Evolutionary conservation across 139 green algal species (phyloP).

Genomic region (Protoeuglena noctilucae): DNA sequence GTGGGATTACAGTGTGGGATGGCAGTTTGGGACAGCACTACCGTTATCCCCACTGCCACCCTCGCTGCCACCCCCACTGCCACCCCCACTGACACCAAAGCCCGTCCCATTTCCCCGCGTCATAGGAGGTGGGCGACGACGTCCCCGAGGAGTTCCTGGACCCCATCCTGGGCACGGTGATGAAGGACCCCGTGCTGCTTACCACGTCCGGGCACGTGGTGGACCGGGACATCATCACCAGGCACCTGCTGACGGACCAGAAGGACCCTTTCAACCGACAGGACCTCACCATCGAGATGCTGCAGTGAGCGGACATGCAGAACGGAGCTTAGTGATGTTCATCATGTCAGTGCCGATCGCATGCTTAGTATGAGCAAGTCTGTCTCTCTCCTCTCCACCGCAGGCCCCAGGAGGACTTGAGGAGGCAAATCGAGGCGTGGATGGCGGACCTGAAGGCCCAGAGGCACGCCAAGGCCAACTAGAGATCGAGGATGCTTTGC

Average conservation of each 20-base stretch:
- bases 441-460: slow-evolving; percentile 17
- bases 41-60: too few species aligned
- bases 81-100: too few species aligned
- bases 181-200: slow-evolving; percentile 75
- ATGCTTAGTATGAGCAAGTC: slow-evolving; percentile 32
- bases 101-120: too few species aligned
- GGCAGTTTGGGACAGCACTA: too few species aligned
- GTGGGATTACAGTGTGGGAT: too few species aligned
- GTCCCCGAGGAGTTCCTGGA: slow-evolving; percentile 85
- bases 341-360: slow-evolving; percentile 23
- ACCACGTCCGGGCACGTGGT: slow-evolving; percentile 41
- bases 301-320: slow-evolving; percentile 3
- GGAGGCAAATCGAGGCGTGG: slow-evolving; percentile 58
- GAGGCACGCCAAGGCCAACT: too few species aligned
- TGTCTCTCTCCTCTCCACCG: too few species aligned
- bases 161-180: slow-evolving; percentile 67
- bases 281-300: slow-evolving; percentile 31
- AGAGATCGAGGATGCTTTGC: too few species aligned
- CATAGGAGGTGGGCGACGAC: slow-evolving; percentile 42
- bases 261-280: slow-evolving; percentile 77
- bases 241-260: slow-evolving; percentile 71
- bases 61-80: too few species aligned
- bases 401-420: slow-evolving; percentile 50
- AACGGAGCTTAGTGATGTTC: neutral
- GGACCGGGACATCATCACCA: slow-evolving; percentile 66